A percentile compares a stretch with the other conserved stretches of the same genome.
phyloP scores from a whole-genome alignment of 306 rosid genomes.

The Hippophae tibetana region DNA sequence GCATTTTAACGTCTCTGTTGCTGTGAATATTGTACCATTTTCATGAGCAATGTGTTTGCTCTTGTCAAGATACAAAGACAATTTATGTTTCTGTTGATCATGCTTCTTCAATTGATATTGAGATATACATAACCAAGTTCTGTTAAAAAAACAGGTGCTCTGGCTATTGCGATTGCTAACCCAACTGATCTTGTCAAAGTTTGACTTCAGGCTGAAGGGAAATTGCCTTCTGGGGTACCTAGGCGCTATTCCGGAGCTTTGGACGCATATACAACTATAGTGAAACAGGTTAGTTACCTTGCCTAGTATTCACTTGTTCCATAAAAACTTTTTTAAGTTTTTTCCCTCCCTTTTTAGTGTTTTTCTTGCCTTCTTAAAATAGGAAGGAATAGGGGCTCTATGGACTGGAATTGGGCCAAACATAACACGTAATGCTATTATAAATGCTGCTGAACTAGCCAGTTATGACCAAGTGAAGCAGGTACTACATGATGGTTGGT shows the following conservation, averaged over 20 bases:
- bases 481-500: slow-evolving; percentile 35
- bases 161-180: slow-evolving; percentile 76
- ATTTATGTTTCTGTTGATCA: background rate
- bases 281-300: slow-evolving; percentile 50
- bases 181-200: slow-evolving; percentile 95
- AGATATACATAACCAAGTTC: slow-evolving; percentile 4
- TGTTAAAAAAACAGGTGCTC: slow-evolving; percentile 50
- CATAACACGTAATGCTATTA: slow-evolving; percentile 73
- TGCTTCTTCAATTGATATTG: background rate
- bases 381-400: slow-evolving; percentile 86
- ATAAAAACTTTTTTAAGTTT: background rate
- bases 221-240: slow-evolving; percentile 68
- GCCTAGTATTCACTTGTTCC: background rate
- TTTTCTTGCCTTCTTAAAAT: slow-evolving; percentile 3
- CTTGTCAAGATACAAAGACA: background rate
- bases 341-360: slow-evolving; percentile 2
- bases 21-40: slow-evolving; percentile 7
- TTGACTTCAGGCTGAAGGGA: slow-evolving; percentile 94
- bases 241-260: slow-evolving; percentile 83
- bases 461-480: slow-evolving; percentile 92
- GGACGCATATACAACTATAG: slow-evolving; percentile 74
- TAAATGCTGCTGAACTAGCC: slow-evolving; percentile 96
- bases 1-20: slow-evolving; percentile 19
- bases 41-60: background rate
- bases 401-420: slow-evolving; percentile 99